Evolutionary conservation across 1,284 basidiomycete species (phyloP).

Genomic region (Mycena sp.): DNA sequence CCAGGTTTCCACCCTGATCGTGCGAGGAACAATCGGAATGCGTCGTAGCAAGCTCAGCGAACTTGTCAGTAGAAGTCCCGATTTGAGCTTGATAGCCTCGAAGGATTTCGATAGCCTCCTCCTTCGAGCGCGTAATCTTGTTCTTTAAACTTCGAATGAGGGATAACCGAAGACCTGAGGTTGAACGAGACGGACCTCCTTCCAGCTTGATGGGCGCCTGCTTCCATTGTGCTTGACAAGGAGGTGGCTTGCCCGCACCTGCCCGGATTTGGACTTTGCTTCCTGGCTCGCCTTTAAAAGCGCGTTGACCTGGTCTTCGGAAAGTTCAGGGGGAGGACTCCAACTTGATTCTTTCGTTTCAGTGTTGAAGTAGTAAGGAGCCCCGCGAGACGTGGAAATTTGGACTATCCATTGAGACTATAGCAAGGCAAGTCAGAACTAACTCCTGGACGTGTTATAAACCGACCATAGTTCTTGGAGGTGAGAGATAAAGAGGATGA

Average conservation of each 20-base stretch:
- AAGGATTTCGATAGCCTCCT: slow-evolving; percentile 87
- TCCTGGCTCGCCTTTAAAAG: slow-evolving; percentile 43
- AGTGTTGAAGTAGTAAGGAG: slow-evolving; percentile 93
- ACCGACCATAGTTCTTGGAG: slow-evolving; percentile 16
- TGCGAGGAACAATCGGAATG: slow-evolving; percentile 94
- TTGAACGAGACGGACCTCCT: slow-evolving; percentile 70
- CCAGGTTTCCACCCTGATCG: slow-evolving; percentile 83
- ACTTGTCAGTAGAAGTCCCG: slow-evolving; percentile 67
- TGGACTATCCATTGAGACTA: slow-evolving; percentile 77
- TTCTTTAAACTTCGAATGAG: slow-evolving; percentile 50
- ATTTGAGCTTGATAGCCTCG: slow-evolving; percentile 71
- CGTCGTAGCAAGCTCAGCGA: slow-evolving; percentile 76
- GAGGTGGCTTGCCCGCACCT: slow-evolving; percentile 94
- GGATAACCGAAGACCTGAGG: not conserved
- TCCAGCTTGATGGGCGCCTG: slow-evolving; percentile 91
- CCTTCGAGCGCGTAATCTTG: slow-evolving; percentile 89
- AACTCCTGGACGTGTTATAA: not conserved
- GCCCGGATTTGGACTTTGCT: slow-evolving; percentile 51
- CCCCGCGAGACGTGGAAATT: slow-evolving; percentile 80
- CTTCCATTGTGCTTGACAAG: slow-evolving; percentile 93
- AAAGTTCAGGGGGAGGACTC: slow-evolving; percentile 80
- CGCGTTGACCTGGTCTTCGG: slow-evolving; percentile 70
- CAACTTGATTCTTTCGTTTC: slow-evolving; percentile 81
- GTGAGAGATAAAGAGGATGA: not conserved
- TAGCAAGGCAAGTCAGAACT: slow-evolving; percentile 2